Evolutionary conservation across 495 filamentous ascomycete genomes (phyloP), one percentile per base, ranked within the genome.

Genomic region (Pyronema omphalodes): DNA sequence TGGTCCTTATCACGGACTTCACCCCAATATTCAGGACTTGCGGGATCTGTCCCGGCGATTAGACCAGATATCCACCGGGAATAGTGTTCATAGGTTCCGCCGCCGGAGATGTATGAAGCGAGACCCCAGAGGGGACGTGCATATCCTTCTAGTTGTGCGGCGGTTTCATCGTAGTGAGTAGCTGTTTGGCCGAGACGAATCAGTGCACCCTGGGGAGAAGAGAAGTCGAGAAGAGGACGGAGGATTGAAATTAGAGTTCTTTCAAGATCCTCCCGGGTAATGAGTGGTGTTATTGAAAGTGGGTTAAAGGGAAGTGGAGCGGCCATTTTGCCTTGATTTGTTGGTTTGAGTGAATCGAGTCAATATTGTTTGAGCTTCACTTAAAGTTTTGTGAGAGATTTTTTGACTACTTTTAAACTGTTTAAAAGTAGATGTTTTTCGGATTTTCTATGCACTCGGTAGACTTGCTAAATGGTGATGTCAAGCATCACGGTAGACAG

Each of bases 91-190:
- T 86, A 87, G 14, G 74, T 66, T 46, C 76, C 77, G 17, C 76
- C 76, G 3, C 83, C 83, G 3, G 74, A 79, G 3, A 86, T 68
- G 9, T 86, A 67, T 6, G 79, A 76, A 4, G 79, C 82, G 12
- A 88, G 67, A 6, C 79, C 84, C 82, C 82, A 87, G 33, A 86
- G 71, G 3, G 83, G 83, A 2, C 83, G 74, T 36, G 79, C 79
- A 64, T 79, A 79, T 1, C 84, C 84, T 67, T 88, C 84, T 7
- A 88, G 74, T 55, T 86, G 79, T 7, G 83, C 83, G 7, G 80
- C 84, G 4, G 77, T 80, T 57, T 84, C 80, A 63, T 87, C 83
- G 67, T 80, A 83, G 33, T 79, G 71, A 33, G 80, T 79, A 6
- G 77, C 78, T 8, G 80, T 82, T 3, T 74, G 73, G n/a, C 80